Percentiles rank a stretch among this genome's conserved stretches.
phyloP scores from a whole-genome alignment of 805 yeast species.

The Scheffersomyces coipomensis region DNA sequence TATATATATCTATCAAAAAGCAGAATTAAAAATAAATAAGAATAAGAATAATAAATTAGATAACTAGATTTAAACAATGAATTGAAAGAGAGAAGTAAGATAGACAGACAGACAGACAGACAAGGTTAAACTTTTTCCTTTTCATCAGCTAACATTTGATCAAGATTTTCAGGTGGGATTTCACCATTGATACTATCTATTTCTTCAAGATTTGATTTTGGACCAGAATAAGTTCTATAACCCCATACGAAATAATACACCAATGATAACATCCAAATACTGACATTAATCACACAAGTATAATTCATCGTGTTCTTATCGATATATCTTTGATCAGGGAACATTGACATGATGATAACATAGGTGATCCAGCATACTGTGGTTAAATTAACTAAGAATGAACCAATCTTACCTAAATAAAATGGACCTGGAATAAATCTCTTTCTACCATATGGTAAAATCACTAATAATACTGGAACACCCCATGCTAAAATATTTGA shows the following conservation, averaged over 20 bases:
- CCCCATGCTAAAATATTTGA: conserved; percentile 62
- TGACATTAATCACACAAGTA: conserved; percentile 58
- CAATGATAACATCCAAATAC: conserved; percentile 52
- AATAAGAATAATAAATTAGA: no score
- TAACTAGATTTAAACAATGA: no score
- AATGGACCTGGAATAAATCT: conserved; percentile 63
- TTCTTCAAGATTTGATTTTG: conserved; percentile 22
- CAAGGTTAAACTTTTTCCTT: neutral
- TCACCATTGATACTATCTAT: neutral
- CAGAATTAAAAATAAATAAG: no score
- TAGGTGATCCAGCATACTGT: conserved; percentile 48
- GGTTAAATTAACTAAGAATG: conserved; percentile 42
- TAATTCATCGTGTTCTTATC: conserved; percentile 57
- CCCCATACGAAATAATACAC: conserved; percentile 50
- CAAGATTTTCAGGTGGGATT: neutral
- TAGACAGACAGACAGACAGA: no score
- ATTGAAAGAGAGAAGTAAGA: no score
- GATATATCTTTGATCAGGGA: conserved; percentile 47
- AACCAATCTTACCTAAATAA: conserved; percentile 49
- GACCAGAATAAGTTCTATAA: conserved; percentile 54
- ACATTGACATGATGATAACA: conserved; percentile 54
- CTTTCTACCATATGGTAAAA: conserved; percentile 46
- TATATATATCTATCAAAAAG: no score
- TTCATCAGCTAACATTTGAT: neutral
- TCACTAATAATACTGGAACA: conserved; percentile 53